A percentile compares a stretch with the other conserved stretches of the same genome.
Conservation (phyloP, 345 rosid species). For the Ricinus communis region DNA sequence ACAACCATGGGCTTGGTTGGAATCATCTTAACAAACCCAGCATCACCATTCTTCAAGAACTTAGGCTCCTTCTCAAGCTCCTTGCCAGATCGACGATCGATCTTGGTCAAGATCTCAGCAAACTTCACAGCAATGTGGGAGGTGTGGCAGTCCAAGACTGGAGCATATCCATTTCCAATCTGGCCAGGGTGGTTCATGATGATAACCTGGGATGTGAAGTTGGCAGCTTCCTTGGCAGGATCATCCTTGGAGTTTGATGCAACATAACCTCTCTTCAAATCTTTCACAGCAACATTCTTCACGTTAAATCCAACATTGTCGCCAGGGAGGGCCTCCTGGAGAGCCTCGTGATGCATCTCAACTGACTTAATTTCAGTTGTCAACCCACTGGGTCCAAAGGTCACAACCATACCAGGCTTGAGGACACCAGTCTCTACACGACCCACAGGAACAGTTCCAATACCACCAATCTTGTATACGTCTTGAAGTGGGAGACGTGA, state of each 20-base stretch:
- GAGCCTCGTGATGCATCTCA: constrained; percentile 23
- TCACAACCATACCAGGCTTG: constrained; percentile 24
- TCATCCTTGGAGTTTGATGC: constrained; percentile 50
- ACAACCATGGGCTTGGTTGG: constrained; percentile 31
- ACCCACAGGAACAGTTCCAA: constrained; percentile 24
- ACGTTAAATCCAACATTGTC: constrained; percentile 39
- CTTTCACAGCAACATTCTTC: constrained; percentile 44
- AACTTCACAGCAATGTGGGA: constrained; percentile 64
- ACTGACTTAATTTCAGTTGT: constrained; percentile 22
- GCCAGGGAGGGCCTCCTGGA: constrained; percentile 11
- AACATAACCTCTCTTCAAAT: constrained; percentile 41
- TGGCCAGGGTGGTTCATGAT: constrained; percentile 71
- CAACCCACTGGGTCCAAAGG: constrained; percentile 18
- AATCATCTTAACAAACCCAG: constrained; percentile 25
- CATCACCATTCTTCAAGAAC: constrained; percentile 68
- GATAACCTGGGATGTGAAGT: constrained; percentile 54
- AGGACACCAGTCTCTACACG: constrained; percentile 21
- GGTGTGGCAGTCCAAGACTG: constrained; percentile 59
- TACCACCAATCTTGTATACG: constrained; percentile 23
- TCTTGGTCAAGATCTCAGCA: constrained; percentile 61
- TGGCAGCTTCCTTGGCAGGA: constrained; percentile 46
- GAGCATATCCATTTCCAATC: constrained; percentile 60
- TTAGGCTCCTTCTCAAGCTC: constrained; percentile 72
- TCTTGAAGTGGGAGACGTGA: constrained; percentile 25
- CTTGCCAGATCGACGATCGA: constrained; percentile 69